Percentiles rank a stretch among this genome's conserved stretches.
Conservation (phyloP, 805 yeast genomes). For the Sugiyamaella americana region DNA sequence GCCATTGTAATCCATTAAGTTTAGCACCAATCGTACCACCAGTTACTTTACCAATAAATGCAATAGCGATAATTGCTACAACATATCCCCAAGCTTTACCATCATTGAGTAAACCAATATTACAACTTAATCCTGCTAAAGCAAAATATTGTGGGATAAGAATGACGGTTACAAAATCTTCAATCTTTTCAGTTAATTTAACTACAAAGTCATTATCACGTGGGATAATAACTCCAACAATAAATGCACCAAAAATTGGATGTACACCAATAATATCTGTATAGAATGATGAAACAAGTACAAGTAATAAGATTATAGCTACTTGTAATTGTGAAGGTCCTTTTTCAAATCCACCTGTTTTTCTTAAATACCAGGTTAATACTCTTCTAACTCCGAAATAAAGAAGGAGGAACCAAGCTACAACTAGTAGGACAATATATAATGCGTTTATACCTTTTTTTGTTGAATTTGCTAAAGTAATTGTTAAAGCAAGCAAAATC, state of each 20-base stretch:
- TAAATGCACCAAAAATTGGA: constrained; percentile 80
- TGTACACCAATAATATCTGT: constrained; percentile 84
- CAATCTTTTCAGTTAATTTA: constrained; percentile 64
- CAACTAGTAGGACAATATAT: constrained; percentile 57
- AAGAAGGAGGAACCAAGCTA: constrained; percentile 64
- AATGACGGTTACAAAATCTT: constrained; percentile 66
- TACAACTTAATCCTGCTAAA: constrained; percentile 66
- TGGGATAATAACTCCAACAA: constrained; percentile 70
- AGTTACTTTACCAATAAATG: constrained; percentile 57
- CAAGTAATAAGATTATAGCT: constrained; percentile 51
- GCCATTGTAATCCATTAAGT: constrained; percentile 56
- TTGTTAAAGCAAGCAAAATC: constrained; percentile 69
- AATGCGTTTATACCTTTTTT: constrained; percentile 62
- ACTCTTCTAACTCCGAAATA: constrained; percentile 50
- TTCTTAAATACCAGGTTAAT: constrained; percentile 41
- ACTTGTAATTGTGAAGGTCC: constrained; percentile 56
- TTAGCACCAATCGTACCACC: constrained; percentile 67
- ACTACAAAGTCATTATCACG: constrained; percentile 69
- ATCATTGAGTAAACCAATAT: constrained; percentile 53
- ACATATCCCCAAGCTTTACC: constrained; percentile 79
- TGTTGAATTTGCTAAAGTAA: constrained; percentile 66
- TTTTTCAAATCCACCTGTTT: constrained; percentile 50
- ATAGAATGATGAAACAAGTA: constrained; percentile 64
- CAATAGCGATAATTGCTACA: constrained; percentile 59
- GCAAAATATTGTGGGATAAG: constrained; percentile 77